Evolutionary conservation across 352 stramenopile genomes (phyloP), one percentile per base, ranked within the genome.

Genomic region (Phytophthora vignae): DNA sequence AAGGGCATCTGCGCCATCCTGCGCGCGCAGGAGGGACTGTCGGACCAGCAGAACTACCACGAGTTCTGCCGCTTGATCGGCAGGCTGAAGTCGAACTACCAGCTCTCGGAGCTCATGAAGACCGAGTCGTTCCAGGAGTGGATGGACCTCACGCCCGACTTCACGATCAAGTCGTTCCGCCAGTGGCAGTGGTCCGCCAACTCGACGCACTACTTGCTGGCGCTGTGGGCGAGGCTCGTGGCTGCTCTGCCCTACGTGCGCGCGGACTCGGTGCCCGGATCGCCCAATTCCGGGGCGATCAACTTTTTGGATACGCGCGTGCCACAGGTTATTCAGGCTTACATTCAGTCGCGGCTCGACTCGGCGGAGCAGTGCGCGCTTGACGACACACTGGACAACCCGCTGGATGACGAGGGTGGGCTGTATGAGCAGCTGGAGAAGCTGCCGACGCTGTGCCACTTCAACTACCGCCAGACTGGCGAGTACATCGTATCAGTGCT

Each of bases 11-110:
- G 96, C 55, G 84, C 90, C 38, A 98, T 99, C 56, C 82, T 99
- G 31, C 86, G 85, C 42, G 97, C 97, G 46, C 92, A 99, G 72
- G 95, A 98, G 50, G 97, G 97, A n/a, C 87, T 99, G 11, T 93
- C 98, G n/a, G 95, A 99, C 69, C 94, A 98, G 69, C 94, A 99
- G 64, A 99, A 99, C 74, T 99, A 99, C 77, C 98, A 99, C 85
- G 92, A 99, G 74, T 99, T 99, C 76, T 99, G 98, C 84, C 91
- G 97, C 38, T 76, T 99, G 11, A 86, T 99, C n/a, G 96, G 98
- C 1, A 83, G 97, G 1, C 76, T 99, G 46, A 99, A 99, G 84
- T 96, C 94, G 5, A 99, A 99, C 79, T 99, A 99, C 81, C 98
- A 99, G 82, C 87, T 99, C 15, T 97, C 90, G 31, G 97, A 99